Base-by-base conservation (phyloP, 768 basidiomycete genomes). In the Rhizopogon roseolus region DNA sequence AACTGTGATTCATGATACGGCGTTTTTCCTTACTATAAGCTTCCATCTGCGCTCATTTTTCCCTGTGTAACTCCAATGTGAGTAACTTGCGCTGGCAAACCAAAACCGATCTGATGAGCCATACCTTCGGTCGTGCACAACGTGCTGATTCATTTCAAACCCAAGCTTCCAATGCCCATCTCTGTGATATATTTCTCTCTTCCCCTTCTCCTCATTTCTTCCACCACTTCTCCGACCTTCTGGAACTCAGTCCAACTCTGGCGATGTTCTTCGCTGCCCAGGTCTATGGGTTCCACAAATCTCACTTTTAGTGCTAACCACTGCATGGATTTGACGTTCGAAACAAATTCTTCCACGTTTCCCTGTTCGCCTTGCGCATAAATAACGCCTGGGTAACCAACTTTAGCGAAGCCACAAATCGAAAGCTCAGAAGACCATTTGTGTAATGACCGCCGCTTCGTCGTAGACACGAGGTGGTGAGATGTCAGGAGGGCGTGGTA, bases 321-420 rank as follows among this genome's bases (percentile, higher is more conserved):
- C 61, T 89, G 85, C 87, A 89, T 88, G 17, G 73, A 76, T 62
- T 85, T 88, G 52, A 90, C 78, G 49, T 84, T 85, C 17, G 64
- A 69, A 1, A 86, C 79, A 58, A 88, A 88, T 58, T 84, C 81
- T 60, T 84, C 77, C 11, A 89, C 71, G 44, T 78, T 69, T 7
- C 73, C 67, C 41, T 72, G 71, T 17, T 60, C 59, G 7, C 87
- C 88, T 63, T 82, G 74, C n/a, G 77, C 83, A 52, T 88, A 91
- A 41, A 91, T 86, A 42, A 88, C 73, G 4, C 87, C 88, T 11
- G 88, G 88, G 65, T 89, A 79, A 0, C 88, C 87, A 8, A 85
- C 76, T 67, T 90, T 90, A 1, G 86, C 82, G 63, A 89, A 90
- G 0, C 89, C 88, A 1, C 69, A 58, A 11, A 90, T 59, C 4